Percentiles rank a stretch among this genome's conserved stretches.
Conservation (phyloP, 1,284 basidiomycete species). For the Moniliella sp. region DNA sequence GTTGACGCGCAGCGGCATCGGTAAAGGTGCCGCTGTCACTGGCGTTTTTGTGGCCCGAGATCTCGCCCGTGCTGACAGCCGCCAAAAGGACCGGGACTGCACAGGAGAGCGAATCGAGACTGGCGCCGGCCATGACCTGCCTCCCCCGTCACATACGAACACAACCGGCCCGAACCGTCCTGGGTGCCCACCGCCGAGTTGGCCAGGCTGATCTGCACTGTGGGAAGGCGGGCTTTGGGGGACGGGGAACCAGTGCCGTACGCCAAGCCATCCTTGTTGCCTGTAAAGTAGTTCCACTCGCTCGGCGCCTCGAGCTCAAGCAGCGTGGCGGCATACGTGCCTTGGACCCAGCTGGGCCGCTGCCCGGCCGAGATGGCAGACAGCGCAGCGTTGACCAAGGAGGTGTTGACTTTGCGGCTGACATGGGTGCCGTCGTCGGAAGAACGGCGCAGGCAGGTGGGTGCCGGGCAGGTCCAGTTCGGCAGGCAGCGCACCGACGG, state of each 20-base stretch:
- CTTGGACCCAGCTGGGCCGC: constrained; percentile 29
- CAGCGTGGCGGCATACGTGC: constrained; percentile 19
- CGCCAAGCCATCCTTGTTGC: constrained; percentile 8
- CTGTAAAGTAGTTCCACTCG: constrained; percentile 17
- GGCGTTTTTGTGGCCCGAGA: constrained; percentile 6
- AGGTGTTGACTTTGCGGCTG: too few species aligned
- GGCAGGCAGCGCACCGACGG: too few species aligned
- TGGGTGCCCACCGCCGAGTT: constrained; percentile 12
- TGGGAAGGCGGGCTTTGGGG: constrained; percentile 2
- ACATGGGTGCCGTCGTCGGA: too few species aligned
- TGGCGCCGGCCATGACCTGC: constrained; percentile 6
- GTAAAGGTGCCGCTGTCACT: constrained; percentile 38
- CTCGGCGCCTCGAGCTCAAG: constrained; percentile 20
- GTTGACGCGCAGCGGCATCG: constrained; percentile 49
- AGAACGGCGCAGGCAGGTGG: too few species aligned
- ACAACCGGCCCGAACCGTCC: constrained; percentile 17
- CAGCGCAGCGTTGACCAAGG: constrained; percentile 13
- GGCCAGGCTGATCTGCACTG: constrained; percentile 15
- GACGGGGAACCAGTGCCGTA: constrained; percentile 6
- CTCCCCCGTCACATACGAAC: constrained; percentile 22
- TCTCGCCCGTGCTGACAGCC: constrained; percentile 16
- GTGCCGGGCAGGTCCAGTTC: too few species aligned
- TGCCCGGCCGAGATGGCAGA: constrained; percentile 15
- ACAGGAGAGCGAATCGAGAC: constrained; percentile 21
- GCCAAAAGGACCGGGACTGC: constrained; percentile 20